Base-by-base conservation (phyloP, 1,284 basidiomycete genomes). In the Pseudozyma sp. region DNA sequence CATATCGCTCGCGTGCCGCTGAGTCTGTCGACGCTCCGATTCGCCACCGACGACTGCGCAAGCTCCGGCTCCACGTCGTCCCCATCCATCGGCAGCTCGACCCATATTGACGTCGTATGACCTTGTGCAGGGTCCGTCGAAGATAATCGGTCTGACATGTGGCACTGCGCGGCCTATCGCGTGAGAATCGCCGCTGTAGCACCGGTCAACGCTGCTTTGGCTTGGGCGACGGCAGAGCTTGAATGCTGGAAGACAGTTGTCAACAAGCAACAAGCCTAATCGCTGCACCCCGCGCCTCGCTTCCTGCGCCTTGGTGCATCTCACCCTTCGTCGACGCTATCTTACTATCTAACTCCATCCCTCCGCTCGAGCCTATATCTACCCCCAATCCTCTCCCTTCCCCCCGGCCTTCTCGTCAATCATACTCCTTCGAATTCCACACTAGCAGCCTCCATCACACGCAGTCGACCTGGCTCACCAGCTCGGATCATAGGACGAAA, bases 341-440 rank as follows among this genome's bases (percentile, higher is more conserved):
- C 31, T 43, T 47, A 4, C 17, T 42, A 46, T 34, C 39, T 46
- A 11, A 5, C n/a, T 43, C 13, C 33, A 24, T 37, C n/a, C 13
- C 42, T 45, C 7, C 31, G 53, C 53, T 62, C 53, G 17, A 33
- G 5, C 30, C 40, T 65, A 65, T 65, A 65, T 34, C 42, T 65
- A 65, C 40, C 51, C 51, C 16, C 48, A 11, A 39, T 13, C 33
- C n/a, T 49, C 8, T 7, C 33, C 16, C 13, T 13, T 17, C 13
- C 16, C 11, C n/a, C 33, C 11, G 45, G 34, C 37, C 19, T 43
- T 4, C 16, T 13, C 31, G 29, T 45, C 39, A 30, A 24, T 29
- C 35, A 37, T 14, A 14, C 39, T 16, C 39, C 39, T n/a, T 16
- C n/a, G 7, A 34, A 46, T 24, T 14, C 8, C 19, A 43, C 49